Evolutionary conservation across 805 yeast species (phyloP), one percentile per base, ranked within the genome.

Genomic region (Yamadazyma endophytica): DNA sequence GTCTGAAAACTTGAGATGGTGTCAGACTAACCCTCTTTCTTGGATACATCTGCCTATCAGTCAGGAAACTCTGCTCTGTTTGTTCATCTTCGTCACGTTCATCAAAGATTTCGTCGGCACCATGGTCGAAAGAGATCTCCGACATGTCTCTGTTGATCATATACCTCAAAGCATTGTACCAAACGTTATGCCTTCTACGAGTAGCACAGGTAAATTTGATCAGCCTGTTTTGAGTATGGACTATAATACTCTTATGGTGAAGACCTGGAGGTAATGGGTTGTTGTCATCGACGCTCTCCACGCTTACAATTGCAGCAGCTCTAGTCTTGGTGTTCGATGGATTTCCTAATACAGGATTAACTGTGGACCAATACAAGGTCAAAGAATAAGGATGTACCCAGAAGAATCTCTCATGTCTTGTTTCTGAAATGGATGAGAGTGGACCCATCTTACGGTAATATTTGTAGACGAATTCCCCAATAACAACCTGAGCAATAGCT

Each of bases 301-400:
- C 92, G 6, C 79, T 72, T 13, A 79, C 53, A 31, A 90, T 87
- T 1, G 94, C 89, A 33, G 86, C 78, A 9, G 92, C 88, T 44
- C 79, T 75, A 3, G 94, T 82, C 47, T 73, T 78, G 19, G 73
- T 76, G 2, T 71, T 70, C 1, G 79, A 62, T 7, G 87, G 83
- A 43, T 82, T 80, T 3, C 77, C 72, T 28, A 82, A 52, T 0
- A 81, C 82, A 1, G 97, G 97, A 49, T 84, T 85, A 9, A 78
- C 69, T 4, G 74, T 70, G 3, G 90, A 80, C 98, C 98, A 90
- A 56, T 86, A 88, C 28, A 90, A 65, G 0, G 96, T 86, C 64
- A 87, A 61, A 6, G 92, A 82, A 56, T 89, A 89, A 3, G 98
- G 97, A 58, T 90, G 95, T 26, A 92, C 76, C 97, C 97, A 92